Base-by-base conservation (phyloP, 306 rosid species). In the Trichosanthes truncata region DNA sequence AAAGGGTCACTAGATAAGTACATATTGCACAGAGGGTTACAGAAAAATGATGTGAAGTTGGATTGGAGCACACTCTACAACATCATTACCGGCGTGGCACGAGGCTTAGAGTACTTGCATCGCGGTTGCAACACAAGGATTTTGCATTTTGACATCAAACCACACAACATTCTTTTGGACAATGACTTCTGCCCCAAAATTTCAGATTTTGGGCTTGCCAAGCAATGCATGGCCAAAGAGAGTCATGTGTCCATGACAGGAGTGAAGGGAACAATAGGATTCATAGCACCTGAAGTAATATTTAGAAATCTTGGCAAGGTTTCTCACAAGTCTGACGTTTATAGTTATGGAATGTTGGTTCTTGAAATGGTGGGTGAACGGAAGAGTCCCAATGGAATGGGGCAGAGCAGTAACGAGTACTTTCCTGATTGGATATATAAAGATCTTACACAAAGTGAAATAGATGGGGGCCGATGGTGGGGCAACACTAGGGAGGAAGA, bases 141-240 rank as follows among this genome's bases (percentile, higher is more conserved):
- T 80, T 83, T 94, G 81, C 98, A 94, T 84, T 84, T 93, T 12
- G 96, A 94, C 69, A 89, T 92, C 15, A 94, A 94, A 80, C 91
- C 97, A 79, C 85, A 80, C 71, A 94, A 90, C 21, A 92, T 94
- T 81, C 98, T 94, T 53, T 87, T 92, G 7, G 97, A 92, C 82
- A 33, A 56, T 10, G 73, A 86, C 48, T 94, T 90, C 59, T 33
- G 74, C 6, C 96, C 91, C 35, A 94, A 90, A 79, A 93, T 94
- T 38, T 96, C 96, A 9, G 98, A 92, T 80, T 94, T 94, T 36
- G 98, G 97, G 53, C 89, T 90, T 31, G 72, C 72, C 21, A 65
- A 57, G 63, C 63, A 65, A 35, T 65, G 72, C 72, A 33, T 0
- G 25, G 45, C 23, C 13, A 35, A 3, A 31, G 46, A 65, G 25